Evolutionary conservation across 805 yeast genomes (phyloP).

Genomic region (Hagleromyces aurorensis): DNA sequence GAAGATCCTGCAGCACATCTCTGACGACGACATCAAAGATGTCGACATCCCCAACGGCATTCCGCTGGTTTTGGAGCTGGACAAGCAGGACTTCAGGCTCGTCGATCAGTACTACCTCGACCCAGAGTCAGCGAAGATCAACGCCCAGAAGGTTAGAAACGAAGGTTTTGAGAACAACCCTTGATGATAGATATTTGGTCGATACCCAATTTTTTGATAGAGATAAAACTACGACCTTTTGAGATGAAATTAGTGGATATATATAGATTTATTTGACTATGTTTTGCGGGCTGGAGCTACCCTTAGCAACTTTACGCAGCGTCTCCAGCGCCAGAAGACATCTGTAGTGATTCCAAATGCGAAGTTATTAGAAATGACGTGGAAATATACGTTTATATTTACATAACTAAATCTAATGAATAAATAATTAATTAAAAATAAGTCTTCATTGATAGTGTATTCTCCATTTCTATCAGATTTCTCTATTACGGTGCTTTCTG

Average conservation of each 20-base stretch:
- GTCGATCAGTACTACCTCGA: slow-evolving; percentile 59
- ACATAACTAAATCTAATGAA: too few species aligned
- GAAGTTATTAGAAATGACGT: too few species aligned
- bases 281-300: too few species aligned
- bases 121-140: slow-evolving; percentile 70
- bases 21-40: slow-evolving; percentile 61
- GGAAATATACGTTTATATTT: too few species aligned
- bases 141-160: slow-evolving; percentile 71
- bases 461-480: too few species aligned
- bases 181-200: slow-evolving; percentile 3
- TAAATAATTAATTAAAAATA: not conserved
- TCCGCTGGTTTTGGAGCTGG: slow-evolving; percentile 63
- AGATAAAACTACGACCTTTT: slow-evolving; percentile 1
- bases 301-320: too few species aligned
- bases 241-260: too few species aligned
- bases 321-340: too few species aligned
- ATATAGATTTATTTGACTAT: too few species aligned
- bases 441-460: too few species aligned
- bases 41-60: slow-evolving; percentile 80
- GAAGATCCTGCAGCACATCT: slow-evolving; percentile 56
- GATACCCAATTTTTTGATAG: not conserved
- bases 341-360: too few species aligned
- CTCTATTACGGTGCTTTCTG: too few species aligned
- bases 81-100: slow-evolving; percentile 39
- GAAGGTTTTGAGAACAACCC: slow-evolving; percentile 48